phyloP scores from a whole-genome alignment of 768 basidiomycete species.

The Strobilomyces dryophilus region DNA sequence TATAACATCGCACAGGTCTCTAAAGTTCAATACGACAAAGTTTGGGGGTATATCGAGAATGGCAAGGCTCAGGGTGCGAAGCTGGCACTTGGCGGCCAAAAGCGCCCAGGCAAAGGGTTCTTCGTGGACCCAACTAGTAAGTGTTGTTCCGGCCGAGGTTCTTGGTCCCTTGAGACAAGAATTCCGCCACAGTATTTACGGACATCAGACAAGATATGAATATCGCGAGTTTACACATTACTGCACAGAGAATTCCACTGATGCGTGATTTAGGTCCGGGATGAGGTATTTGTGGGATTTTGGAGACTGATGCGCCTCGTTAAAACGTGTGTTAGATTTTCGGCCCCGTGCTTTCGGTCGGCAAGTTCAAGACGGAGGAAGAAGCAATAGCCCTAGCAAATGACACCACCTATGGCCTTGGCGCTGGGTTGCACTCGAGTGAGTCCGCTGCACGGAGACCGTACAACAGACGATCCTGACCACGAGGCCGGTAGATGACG shows the following conservation, averaged over 20 bases:
- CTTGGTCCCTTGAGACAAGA: slow-evolving; percentile 3
- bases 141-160: slow-evolving; percentile 24
- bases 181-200: slow-evolving; percentile 60
- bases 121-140: slow-evolving; percentile 87
- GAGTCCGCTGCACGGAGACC: slow-evolving; percentile 22
- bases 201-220: slow-evolving; percentile 79
- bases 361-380: slow-evolving; percentile 80
- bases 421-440: slow-evolving; percentile 89
- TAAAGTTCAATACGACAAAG: slow-evolving; percentile 78
- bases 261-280: slow-evolving; percentile 25
- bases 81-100: slow-evolving; percentile 73
- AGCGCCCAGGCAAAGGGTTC: slow-evolving; percentile 73
- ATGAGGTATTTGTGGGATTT: slow-evolving; percentile 24
- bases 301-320: slow-evolving; percentile 4
- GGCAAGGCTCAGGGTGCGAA: slow-evolving; percentile 85
- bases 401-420: slow-evolving; percentile 85
- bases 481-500: slow-evolving; percentile 51
- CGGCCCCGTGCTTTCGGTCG: slow-evolving; percentile 86
- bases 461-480: neutral
- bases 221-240: slow-evolving; percentile 52
- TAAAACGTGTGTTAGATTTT: slow-evolving; percentile 61
- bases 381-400: slow-evolving; percentile 85
- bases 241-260: slow-evolving; percentile 17
- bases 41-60: slow-evolving; percentile 84
- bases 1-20: slow-evolving; percentile 53